Conservation (phyloP, 2,329 filamentous ascomycete species). For the Epichloe sibirici region DNA sequence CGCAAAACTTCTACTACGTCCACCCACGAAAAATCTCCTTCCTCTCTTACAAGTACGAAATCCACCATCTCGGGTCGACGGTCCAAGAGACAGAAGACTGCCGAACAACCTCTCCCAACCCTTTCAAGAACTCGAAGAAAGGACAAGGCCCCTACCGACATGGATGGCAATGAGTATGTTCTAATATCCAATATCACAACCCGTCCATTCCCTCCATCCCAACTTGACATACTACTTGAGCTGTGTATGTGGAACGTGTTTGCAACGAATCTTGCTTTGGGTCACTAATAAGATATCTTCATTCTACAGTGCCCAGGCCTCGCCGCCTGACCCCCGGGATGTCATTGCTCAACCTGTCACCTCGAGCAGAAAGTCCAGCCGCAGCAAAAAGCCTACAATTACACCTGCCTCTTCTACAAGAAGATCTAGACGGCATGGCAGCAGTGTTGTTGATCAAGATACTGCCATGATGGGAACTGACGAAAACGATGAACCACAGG, state of each 20-base stretch:
- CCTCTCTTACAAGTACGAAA: conserved; percentile 21
- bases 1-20: conserved; percentile 49
- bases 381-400: conserved; percentile 53
- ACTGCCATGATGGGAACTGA: conserved; percentile 60
- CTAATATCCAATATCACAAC: too few species aligned
- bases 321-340: conserved; percentile 50
- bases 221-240: background rate
- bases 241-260: too few species aligned
- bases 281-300: conserved; percentile 6
- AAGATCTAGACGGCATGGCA: conserved; percentile 41
- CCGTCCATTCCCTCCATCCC: too few species aligned
- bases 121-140: conserved; percentile 41
- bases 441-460: conserved; percentile 46
- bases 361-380: conserved; percentile 60
- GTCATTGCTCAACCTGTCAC: conserved; percentile 45
- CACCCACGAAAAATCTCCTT: conserved; percentile 31
- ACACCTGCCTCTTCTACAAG: conserved; percentile 28
- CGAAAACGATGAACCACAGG: conserved; percentile 32
- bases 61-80: conserved; percentile 37
- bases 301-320: conserved; percentile 20
- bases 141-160: conserved; percentile 48
- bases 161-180: conserved; percentile 61
- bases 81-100: conserved; percentile 60
- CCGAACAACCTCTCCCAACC: conserved; percentile 31
- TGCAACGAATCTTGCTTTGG: background rate